Evolutionary conservation across 2,329 filamentous ascomycete genomes (phyloP), one percentile per base, ranked within the genome.

Genomic region (Zasmidium cellare): DNA sequence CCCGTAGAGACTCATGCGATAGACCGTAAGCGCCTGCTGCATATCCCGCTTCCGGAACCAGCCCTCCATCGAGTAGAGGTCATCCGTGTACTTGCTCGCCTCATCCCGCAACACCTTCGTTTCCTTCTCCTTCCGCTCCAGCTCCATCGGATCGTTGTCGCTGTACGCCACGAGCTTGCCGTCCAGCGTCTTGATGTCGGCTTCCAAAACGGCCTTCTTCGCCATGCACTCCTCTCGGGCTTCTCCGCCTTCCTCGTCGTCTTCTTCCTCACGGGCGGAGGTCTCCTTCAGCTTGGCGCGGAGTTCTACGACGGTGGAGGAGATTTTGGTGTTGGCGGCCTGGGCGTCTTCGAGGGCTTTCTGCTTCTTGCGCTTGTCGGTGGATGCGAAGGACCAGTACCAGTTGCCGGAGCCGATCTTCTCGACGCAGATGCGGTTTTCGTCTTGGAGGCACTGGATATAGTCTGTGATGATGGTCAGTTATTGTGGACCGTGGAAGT

Each of bases 401-500:
- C 86, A 89, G 70, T 89, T 89, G 24, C 85, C 86, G 62, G 80
- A 86, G 46, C 86, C 87, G 65, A 89, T 89, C 72, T 88, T 89
- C 75, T 89, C 86, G 24, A 87, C 82, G 18, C 80, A 80, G 60
- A 89, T 82, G 65, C 82, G 80, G 65, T 78, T 79, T 56, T 89
- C 87, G 66, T 88, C 84, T 9, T 78, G 75, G 19, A 89, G 79
- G 3, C 80, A 76, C 69, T 87, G 84, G 18, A 89, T 75, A 67
- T 85, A 87, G 66, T 89, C 87, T 72, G 55, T 19, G 19, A 18
- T 24, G 20, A 25, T 5, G 25, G 22, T 46, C 14, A 49, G 23
- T 9, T 48, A n/a, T n/a, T n/a, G n/a, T n/a, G n/a, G n/a, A n/a
- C n/a, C n/a, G n/a, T n/a, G n/a, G n/a, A n/a, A n/a, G n/a, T n/a